Evolutionary conservation across 2,329 filamentous ascomycete species (phyloP), one percentile per base, ranked within the genome.

Genomic region (Coniosporium tulheliwenetii): DNA sequence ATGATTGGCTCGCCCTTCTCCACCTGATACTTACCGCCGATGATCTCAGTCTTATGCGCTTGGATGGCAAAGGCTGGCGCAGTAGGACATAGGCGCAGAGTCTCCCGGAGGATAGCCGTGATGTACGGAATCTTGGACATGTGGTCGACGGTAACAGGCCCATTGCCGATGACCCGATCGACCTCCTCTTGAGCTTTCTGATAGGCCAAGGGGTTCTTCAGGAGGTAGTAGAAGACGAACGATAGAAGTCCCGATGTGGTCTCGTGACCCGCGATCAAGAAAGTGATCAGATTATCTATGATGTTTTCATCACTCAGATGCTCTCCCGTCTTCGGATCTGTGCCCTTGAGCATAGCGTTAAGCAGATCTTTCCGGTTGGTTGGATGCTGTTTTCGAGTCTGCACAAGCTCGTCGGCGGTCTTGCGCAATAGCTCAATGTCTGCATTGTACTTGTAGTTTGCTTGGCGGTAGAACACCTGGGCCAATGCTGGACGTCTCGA

Each of bases 221-320:
- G 46, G 2, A 77, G 59, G 39, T 70, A 65, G 47, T 70, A 67
- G 44, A 76, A 66, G 8, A 61, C 58, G 50, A 82, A 85, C 0
- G 76, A 72, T 10, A 85, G 55, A 12, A 79, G 59, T 2, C 79
- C 79, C 1, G 76, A 75, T 0, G 81, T 81, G 0, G 82, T 86
- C 49, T 85, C 81, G 45, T 83, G 79, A 70, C 51, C 49, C 62
- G 57, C 73, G 39, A 77, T 76, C 34, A 80, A 69, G 63, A 83
- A 80, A 2, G 71, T 71, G 40, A 81, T 72, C 47, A 84, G 75
- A 53, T 84, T 79, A 55, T 81, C 75, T 38, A 79, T 67, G 38
- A 81, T 69, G 44, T 73, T 71, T 8, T 70, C 69, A 4, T 81
- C 71, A 4, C 60, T 68, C 47, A 84, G 62, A 2, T 58, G 59